Base-by-base conservation (phyloP, 2,329 filamentous ascomycete species). In the Colletotrichum sp. region DNA sequence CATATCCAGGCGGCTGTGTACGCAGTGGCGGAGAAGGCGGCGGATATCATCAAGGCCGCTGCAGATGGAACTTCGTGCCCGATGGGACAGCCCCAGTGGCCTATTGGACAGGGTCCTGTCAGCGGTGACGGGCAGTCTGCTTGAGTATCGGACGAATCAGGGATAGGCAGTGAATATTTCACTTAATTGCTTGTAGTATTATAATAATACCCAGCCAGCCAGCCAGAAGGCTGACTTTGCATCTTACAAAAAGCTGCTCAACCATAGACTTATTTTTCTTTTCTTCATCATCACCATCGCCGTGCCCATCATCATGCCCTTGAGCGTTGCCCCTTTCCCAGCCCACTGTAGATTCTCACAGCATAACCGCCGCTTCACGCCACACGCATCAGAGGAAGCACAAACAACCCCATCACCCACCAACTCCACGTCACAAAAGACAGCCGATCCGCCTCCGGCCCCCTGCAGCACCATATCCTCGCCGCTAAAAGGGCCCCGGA, bases 1-100 rank as follows among this genome's bases (percentile, higher is more conserved):
- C 84, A 89, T 18, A 88, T 89, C n/a, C 88, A 90, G 78, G 88
- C 88, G 30, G 85, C 86, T 1, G 87, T 90, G 2, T 91, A 91
- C 74, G 89, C 88, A 80, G 83, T 90, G 76, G 89, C 84, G 15
- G 90, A 91, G 80, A 89, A 87, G 85, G 86, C 86, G 25, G 86
- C 86, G 18, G 86, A 88, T 77, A 85, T 88, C 56, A 88, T 88
- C 78, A 88, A 86, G 77, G 78, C 80, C 13, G 77, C 79, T 22
- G 75, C 71, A 12, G 22, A 32, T 12, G 8, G 32, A 15, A 28
- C 28, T 3, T 18, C 32, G 8, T 76, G 71, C 9, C 70, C 61
- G 13, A 22, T 66, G 16, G 68, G 68, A 13, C 61, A n/a, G 22
- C 61, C 61, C 6, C 15, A 61, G 28, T 75, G 72, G 72, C 68